phyloP scores from a whole-genome alignment of 176 grass and related monocot species.

The Cenchrus purpureus region DNA sequence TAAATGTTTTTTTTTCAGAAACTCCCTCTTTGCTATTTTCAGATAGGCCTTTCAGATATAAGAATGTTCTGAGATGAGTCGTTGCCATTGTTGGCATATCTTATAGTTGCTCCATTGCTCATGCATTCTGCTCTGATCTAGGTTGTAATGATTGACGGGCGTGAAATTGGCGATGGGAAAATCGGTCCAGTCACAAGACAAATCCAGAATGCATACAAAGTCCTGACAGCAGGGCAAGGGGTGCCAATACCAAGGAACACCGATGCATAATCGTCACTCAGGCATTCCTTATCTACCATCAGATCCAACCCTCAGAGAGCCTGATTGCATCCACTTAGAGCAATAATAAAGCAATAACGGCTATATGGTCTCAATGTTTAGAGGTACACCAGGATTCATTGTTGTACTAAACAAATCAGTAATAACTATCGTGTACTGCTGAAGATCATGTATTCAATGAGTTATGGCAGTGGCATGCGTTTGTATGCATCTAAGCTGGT shows the following conservation, averaged over 20 bases:
- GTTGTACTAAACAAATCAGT: background rate
- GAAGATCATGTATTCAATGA: constrained; percentile 24
- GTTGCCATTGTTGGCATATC: background rate
- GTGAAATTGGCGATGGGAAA: constrained; percentile 66
- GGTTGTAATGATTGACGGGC: constrained; percentile 87
- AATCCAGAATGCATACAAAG: constrained; percentile 84
- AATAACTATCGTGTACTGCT: background rate
- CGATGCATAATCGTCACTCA: constrained; percentile 25
- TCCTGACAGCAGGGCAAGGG: constrained; percentile 67
- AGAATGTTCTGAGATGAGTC: background rate
- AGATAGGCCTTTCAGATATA: background rate
- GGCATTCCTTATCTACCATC: background rate
- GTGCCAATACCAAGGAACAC: constrained; percentile 63
- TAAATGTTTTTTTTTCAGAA: background rate
- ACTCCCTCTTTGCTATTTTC: background rate
- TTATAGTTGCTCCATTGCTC: constrained; percentile 19
- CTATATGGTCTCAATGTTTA: background rate
- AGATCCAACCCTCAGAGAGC: constrained; percentile 1
- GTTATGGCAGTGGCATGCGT: background rate
- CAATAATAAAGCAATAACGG: constrained; percentile 29
- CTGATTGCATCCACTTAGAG: background rate
- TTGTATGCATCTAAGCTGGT: background rate
- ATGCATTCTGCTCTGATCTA: constrained; percentile 39
- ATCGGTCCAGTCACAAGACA: constrained; percentile 77
- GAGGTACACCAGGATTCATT: background rate